These are phyloP conservation scores for Phaeosphaeriaceae sp. DNA, from an alignment of 2,329 filamentous ascomycete species.

Conservation along the genomic window DNA sequence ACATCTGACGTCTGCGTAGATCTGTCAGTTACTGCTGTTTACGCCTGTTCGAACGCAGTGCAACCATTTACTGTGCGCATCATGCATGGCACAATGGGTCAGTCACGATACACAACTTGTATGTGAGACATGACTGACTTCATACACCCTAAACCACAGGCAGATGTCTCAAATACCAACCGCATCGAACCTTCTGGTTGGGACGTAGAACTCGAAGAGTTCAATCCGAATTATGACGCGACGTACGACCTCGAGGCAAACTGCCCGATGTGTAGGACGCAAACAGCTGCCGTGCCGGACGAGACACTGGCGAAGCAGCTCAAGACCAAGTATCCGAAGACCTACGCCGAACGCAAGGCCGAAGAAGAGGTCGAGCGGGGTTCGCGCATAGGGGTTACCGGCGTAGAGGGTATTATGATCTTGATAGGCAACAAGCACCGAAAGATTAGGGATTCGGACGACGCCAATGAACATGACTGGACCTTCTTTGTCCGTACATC, in stretches of 20 bases:
- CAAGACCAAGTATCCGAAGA: slow-evolving; percentile 43
- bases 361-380: slow-evolving; percentile 44
- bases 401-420: slow-evolving; percentile 52
- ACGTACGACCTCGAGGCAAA: slow-evolving; percentile 47
- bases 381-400: slow-evolving; percentile 28
- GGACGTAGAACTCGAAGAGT: slow-evolving; percentile 50
- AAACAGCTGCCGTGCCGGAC: slow-evolving; percentile 46
- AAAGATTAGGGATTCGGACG: slow-evolving; percentile 26
- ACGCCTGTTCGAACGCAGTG: slow-evolving; percentile 54
- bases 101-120: too few species aligned
- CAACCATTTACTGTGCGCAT: slow-evolving; percentile 53
- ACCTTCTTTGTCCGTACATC: slow-evolving; percentile 55
- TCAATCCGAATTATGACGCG: slow-evolving; percentile 44
- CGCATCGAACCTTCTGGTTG: slow-evolving; percentile 47
- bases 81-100: slow-evolving; percentile 56
- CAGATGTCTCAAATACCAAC: slow-evolving; percentile 49
- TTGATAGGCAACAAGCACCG: slow-evolving; percentile 55
- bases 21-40: slow-evolving; percentile 55
- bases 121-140: too few species aligned
- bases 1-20: slow-evolving; percentile 19
- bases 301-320: slow-evolving; percentile 34
- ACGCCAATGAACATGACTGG: slow-evolving; percentile 54
- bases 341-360: slow-evolving; percentile 44
- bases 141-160: slow-evolving; percentile 10
- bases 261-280: slow-evolving; percentile 57